phyloP scores from a whole-genome alignment of 306 rosid species.

The Castanospermum australe region DNA sequence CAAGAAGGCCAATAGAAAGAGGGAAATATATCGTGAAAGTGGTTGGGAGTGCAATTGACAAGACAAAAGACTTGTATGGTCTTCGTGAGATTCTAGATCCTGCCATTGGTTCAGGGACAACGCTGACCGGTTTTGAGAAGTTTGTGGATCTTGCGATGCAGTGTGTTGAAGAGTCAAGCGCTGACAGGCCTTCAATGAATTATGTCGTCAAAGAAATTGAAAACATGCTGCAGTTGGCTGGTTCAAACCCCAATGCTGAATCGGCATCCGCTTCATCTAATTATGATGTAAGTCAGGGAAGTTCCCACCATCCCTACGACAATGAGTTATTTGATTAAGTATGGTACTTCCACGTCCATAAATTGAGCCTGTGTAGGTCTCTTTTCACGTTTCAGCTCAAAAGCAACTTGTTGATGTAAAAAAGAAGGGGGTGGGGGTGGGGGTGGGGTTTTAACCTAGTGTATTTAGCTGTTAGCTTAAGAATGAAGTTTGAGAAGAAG shows the following conservation, averaged over 20 bases:
- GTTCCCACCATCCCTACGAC: slow-evolving; percentile 41
- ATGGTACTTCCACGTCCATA: slow-evolving; percentile 26
- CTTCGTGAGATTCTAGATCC: slow-evolving; percentile 53
- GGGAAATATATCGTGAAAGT: slow-evolving; percentile 71
- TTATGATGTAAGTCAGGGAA: slow-evolving; percentile 32
- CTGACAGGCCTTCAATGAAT: slow-evolving; percentile 65
- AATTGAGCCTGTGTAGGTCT: neutral
- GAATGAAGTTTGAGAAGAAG: slow-evolving; percentile 10
- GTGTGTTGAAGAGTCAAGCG: slow-evolving; percentile 55
- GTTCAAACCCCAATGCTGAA: slow-evolving; percentile 45
- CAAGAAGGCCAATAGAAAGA: slow-evolving; percentile 60
- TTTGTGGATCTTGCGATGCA: slow-evolving; percentile 62
- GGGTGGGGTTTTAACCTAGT: neutral
- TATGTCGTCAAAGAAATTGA: slow-evolving; percentile 68
- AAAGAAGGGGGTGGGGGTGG: neutral
- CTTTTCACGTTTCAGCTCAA: neutral
- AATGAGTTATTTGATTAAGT: slow-evolving; percentile 39
- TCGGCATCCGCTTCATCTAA: slow-evolving; percentile 48
- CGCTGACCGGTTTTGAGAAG: slow-evolving; percentile 43
- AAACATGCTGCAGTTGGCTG: slow-evolving; percentile 48
- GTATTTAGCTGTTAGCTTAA: neutral
- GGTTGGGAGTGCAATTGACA: slow-evolving; percentile 44
- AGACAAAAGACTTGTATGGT: slow-evolving; percentile 35
- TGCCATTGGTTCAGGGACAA: slow-evolving; percentile 27
- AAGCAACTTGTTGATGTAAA: slow-evolving; percentile 3